Evolutionary conservation across 306 rosid genomes (phyloP).

Genomic region (Vicia villosa): DNA sequence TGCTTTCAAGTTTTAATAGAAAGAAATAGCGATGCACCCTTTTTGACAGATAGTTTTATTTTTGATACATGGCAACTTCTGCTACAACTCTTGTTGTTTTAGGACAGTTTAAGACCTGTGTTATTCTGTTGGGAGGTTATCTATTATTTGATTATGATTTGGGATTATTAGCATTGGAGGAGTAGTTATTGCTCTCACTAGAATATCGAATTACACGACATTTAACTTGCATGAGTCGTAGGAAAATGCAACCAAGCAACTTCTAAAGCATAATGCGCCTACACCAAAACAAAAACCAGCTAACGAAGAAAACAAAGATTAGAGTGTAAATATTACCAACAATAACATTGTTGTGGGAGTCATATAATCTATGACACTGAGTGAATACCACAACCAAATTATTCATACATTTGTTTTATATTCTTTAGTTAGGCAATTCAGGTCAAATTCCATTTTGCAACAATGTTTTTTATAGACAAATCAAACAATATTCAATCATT

Average conservation of each 20-base stretch:
- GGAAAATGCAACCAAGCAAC: slow-evolving; percentile 41
- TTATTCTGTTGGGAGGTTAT: slow-evolving; percentile 61
- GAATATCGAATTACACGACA: slow-evolving; percentile 45
- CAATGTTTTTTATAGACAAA: slow-evolving; percentile 28
- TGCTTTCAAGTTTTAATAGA: not conserved
- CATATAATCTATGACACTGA: not conserved
- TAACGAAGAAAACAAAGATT: slow-evolving; percentile 36
- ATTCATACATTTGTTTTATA: slow-evolving; percentile 6
- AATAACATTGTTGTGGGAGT: slow-evolving; percentile 38
- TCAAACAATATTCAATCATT: slow-evolving; percentile 12
- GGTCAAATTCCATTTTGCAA: slow-evolving; percentile 30
- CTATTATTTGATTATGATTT: slow-evolving; percentile 44
- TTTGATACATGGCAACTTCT: slow-evolving; percentile 80
- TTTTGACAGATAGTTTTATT: not conserved
- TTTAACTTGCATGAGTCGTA: slow-evolving; percentile 43
- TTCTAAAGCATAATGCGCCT: slow-evolving; percentile 34
- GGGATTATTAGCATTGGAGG: slow-evolving; percentile 54
- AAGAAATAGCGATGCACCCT: not conserved
- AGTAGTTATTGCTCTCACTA: slow-evolving; percentile 46
- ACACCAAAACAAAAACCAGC: slow-evolving; percentile 31
- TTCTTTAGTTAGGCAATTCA: slow-evolving; percentile 31
- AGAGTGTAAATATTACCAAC: slow-evolving; percentile 39
- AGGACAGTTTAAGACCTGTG: slow-evolving; percentile 94
- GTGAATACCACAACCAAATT: slow-evolving; percentile 1
- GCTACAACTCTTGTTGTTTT: slow-evolving; percentile 93